These are phyloP conservation scores for Mangifera indica DNA, from an alignment of 345 rosid genomes.

Conservation along the genomic window DNA sequence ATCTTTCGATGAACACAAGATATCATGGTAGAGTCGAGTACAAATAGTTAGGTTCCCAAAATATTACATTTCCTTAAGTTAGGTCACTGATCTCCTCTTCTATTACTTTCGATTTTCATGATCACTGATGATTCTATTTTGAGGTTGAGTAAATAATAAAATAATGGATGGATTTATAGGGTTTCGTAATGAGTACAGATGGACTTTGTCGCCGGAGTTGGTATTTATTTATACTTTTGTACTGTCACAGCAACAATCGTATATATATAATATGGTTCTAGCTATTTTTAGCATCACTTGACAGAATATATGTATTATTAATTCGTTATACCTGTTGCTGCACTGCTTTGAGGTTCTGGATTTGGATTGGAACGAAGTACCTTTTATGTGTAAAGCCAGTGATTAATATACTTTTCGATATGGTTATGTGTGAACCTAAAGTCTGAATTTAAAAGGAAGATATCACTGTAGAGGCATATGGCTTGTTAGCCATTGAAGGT, in stretches of 20 bases:
- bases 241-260: slow-evolving; percentile 14
- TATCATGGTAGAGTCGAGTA: slow-evolving; percentile 33
- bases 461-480: slow-evolving; percentile 16
- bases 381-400: slow-evolving; percentile 17
- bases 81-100: slow-evolving; percentile 14
- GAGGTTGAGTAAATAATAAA: slow-evolving; percentile 19
- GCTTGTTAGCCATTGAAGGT: slow-evolving; percentile 2
- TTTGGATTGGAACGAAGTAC: slow-evolving; percentile 25
- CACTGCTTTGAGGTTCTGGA: slow-evolving; percentile 26
- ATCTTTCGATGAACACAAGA: slow-evolving; percentile 30
- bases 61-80: slow-evolving; percentile 26
- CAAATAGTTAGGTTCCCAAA: slow-evolving; percentile 26
- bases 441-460: slow-evolving; percentile 18
- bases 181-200: slow-evolving; percentile 35
- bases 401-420: slow-evolving; percentile 12
- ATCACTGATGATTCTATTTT: slow-evolving; percentile 29
- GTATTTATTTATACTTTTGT: slow-evolving; percentile 23
- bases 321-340: slow-evolving; percentile 16
- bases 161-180: slow-evolving; percentile 20
- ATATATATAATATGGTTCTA: slow-evolving; percentile 22
- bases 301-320: slow-evolving; percentile 25
- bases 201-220: slow-evolving; percentile 25
- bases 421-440: slow-evolving; percentile 17
- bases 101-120: slow-evolving; percentile 7
- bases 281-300: slow-evolving; percentile 36